Conservation (phyloP, 192 early-diverging fungal species). For the Backusella psychrophila region DNA sequence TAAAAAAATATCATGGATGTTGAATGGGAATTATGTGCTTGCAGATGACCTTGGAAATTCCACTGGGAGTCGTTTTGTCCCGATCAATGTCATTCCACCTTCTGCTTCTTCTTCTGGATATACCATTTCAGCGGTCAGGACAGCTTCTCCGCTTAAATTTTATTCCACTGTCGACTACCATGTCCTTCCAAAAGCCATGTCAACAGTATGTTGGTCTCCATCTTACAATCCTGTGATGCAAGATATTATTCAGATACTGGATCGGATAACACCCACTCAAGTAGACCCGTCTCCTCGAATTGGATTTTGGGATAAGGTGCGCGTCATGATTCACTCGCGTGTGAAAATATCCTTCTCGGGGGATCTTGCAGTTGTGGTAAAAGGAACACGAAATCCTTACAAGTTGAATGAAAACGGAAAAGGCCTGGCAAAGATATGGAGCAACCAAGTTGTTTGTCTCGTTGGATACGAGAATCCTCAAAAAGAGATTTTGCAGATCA, state of each 20-base stretch:
- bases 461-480: slow-evolving; percentile 36
- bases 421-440: slow-evolving; percentile 36
- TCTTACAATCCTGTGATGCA: slow-evolving; percentile 33
- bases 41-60: slow-evolving; percentile 33
- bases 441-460: slow-evolving; percentile 17
- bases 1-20: slow-evolving; percentile 13
- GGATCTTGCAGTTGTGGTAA: slow-evolving; percentile 27
- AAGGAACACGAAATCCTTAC: slow-evolving; percentile 37
- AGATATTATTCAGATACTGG: slow-evolving; percentile 28
- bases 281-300: slow-evolving; percentile 31
- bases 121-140: slow-evolving; percentile 14
- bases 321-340: slow-evolving; percentile 30
- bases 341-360: slow-evolving; percentile 20
- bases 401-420: slow-evolving; percentile 19
- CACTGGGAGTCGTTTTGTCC: slow-evolving; percentile 10
- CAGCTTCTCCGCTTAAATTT: slow-evolving; percentile 33
- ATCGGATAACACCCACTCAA: slow-evolving; percentile 23
- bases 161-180: slow-evolving; percentile 34
- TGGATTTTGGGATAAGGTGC: slow-evolving; percentile 38
- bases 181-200: slow-evolving; percentile 10
- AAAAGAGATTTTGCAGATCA: slow-evolving; percentile 34
- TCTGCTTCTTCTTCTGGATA: neutral
- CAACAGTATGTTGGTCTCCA: slow-evolving; percentile 27
- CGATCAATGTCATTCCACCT: slow-evolving; percentile 8
- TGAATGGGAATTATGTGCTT: slow-evolving; percentile 35